phyloP scores from a whole-genome alignment of 192 early-diverging fungal species.

The Backusella sp. region DNA sequence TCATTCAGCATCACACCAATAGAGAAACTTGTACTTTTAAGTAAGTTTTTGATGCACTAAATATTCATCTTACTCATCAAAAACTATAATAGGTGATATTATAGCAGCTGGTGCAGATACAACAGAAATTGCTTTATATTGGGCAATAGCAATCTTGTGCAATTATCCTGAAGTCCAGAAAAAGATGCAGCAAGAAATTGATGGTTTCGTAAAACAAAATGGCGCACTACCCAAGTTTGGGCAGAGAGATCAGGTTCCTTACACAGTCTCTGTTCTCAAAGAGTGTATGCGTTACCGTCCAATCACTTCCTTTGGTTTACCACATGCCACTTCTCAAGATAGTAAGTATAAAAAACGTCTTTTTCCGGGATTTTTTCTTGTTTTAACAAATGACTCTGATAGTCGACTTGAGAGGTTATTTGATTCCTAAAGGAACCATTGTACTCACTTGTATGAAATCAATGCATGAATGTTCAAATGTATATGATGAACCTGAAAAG shows the following conservation, averaged over 20 bases:
- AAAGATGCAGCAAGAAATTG: not conserved
- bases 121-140: not conserved
- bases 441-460: conserved; percentile 2
- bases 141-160: conserved; percentile 6
- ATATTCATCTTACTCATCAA: too few species aligned
- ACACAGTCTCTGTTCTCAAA: not conserved
- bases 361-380: not conserved
- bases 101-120: conserved; percentile 14
- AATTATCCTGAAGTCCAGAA: not conserved
- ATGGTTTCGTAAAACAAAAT: not conserved
- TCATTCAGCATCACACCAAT: not conserved
- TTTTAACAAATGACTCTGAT: not conserved
- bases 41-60: not conserved
- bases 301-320: conserved; percentile 8
- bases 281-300: conserved; percentile 5
- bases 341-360: not conserved
- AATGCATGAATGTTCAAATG: not conserved
- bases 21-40: not conserved
- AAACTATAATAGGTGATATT: not conserved
- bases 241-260: not conserved
- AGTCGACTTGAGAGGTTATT: not conserved
- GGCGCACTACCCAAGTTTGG: not conserved
- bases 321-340: not conserved
- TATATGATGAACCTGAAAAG: conserved; percentile 13
- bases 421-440: not conserved